Base-by-base conservation (phyloP, 176 grass and related monocot genomes). In the Lolium rigidum region DNA sequence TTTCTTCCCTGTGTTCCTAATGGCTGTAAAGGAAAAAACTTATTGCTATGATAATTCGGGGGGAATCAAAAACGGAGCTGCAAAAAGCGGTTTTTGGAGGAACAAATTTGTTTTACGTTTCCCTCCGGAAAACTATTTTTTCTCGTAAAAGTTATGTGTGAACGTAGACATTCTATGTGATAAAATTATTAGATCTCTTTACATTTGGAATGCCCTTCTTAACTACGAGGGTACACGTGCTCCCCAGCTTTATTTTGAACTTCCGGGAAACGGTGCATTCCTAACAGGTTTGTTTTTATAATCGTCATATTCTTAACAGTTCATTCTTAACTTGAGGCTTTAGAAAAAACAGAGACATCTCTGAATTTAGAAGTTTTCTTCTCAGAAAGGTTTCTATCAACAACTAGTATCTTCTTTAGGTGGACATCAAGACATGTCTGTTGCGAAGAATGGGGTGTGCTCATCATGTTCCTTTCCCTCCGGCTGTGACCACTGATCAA, bases 401-500 rank as follows among this genome's bases (percentile, higher is more conserved):
- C 47, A 84, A 52, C 26, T 65, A 44, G 3, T 22, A 64, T 48
- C 6, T 37, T 78, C 28, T 84, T 41, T 57, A 46, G 72, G 22
- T 52, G 47, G 50, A 59, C 39, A 87, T 70, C 15, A 28, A 16
- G 28, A 6, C 85, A 69, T 84, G 76, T 87, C 35, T 48, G 84
- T 60, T 70, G 69, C 60, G 37, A 80, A 75, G 66, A 61, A 31
- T 22, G 7, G n/a, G 58, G 60, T 52, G 57, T 87, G 89, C 85
- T 81, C 50, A 3, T 76, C 89, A 87, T 87, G 89, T 87, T 87
- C 75, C 37, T 76, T 61, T 50, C 41, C 18, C 8, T 80, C 15
- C 35, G 74, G 74, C 51, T 80, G 66, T 54, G 67, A 55, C 74
- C 74, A 76, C 49, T 6, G 49, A 44, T 80, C 81, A 79, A 84